phyloP scores from a whole-genome alignment of 495 filamentous ascomycete species.

The Talaromyces proteolyticus region DNA sequence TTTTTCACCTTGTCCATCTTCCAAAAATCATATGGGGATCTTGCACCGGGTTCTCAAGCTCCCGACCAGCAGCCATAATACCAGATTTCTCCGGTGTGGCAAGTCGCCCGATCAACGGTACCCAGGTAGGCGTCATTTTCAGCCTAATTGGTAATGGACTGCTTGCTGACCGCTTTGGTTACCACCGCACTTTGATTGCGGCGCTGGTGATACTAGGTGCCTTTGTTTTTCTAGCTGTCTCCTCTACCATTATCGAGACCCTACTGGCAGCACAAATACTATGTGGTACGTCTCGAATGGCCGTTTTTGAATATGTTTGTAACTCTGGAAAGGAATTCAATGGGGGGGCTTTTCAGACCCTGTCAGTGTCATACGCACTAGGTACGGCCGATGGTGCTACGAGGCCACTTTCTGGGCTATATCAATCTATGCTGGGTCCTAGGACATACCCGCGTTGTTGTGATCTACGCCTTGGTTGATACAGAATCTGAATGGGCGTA shows the following conservation, averaged over 20 bases:
- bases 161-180: slow-evolving; percentile 58
- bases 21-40: slow-evolving; percentile 21
- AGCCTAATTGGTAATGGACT: slow-evolving; percentile 60
- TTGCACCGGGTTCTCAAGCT: slow-evolving; percentile 13
- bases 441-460: slow-evolving; percentile 54
- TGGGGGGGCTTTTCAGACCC: slow-evolving; percentile 44
- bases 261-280: slow-evolving; percentile 9
- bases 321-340: slow-evolving; percentile 18
- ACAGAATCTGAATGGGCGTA: slow-evolving; percentile 47
- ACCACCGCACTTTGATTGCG: slow-evolving; percentile 52
- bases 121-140: slow-evolving; percentile 52
- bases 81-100: slow-evolving; percentile 45
- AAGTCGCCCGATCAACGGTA: slow-evolving; percentile 57
- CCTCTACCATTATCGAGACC: slow-evolving; percentile 1
- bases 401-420: slow-evolving; percentile 37
- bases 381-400: slow-evolving; percentile 36
- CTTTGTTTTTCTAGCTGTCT: slow-evolving; percentile 17
- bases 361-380: slow-evolving; percentile 47
- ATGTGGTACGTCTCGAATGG: no score
- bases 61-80: no score
- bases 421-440: slow-evolving; percentile 43
- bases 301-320: no score
- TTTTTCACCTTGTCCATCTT: slow-evolving; percentile 16
- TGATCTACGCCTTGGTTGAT: slow-evolving; percentile 32
- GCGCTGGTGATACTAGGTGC: slow-evolving; percentile 41